phyloP scores from a whole-genome alignment of 306 rosid genomes.

The Quillaja saponaria region DNA sequence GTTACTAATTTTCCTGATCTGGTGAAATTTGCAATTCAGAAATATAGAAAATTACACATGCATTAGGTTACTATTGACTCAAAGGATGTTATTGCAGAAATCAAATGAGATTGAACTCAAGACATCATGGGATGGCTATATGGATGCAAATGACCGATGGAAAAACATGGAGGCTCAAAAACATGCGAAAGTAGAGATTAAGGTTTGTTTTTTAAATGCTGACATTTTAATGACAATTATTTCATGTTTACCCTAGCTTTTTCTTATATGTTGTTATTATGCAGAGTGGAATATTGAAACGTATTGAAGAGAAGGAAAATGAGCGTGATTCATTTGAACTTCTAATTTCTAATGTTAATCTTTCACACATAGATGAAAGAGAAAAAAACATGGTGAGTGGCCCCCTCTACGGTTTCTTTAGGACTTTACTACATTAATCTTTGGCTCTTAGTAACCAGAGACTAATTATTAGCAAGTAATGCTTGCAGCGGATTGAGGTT shows the following conservation, averaged over 20 bases:
- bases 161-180: conserved; percentile 59
- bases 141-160: conserved; percentile 67
- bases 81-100: conserved; percentile 43
- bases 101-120: conserved; percentile 61
- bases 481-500: conserved; percentile 59
- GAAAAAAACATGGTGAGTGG: conserved; percentile 73
- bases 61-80: conserved; percentile 16
- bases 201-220: conserved; percentile 51
- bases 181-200: conserved; percentile 57
- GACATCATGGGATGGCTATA: conserved; percentile 66
- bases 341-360: conserved; percentile 48
- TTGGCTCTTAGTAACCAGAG: conserved; percentile 9
- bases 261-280: conserved; percentile 30
- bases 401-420: conserved; percentile 30
- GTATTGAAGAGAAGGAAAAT: conserved; percentile 65
- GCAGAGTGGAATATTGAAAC: conserved; percentile 67
- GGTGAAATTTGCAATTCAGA: too few species aligned
- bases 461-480: conserved; percentile 20
- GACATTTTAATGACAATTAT: conserved; percentile 18
- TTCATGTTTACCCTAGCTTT: conserved; percentile 25
- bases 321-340: conserved; percentile 63
- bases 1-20: too few species aligned
- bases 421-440: conserved; percentile 25
- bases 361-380: conserved; percentile 72
- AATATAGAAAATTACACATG: too few species aligned